Evolutionary conservation across 2,329 filamentous ascomycete genomes (phyloP), one percentile per base, ranked within the genome.

Genomic region (Aspergillaceae sp.): DNA sequence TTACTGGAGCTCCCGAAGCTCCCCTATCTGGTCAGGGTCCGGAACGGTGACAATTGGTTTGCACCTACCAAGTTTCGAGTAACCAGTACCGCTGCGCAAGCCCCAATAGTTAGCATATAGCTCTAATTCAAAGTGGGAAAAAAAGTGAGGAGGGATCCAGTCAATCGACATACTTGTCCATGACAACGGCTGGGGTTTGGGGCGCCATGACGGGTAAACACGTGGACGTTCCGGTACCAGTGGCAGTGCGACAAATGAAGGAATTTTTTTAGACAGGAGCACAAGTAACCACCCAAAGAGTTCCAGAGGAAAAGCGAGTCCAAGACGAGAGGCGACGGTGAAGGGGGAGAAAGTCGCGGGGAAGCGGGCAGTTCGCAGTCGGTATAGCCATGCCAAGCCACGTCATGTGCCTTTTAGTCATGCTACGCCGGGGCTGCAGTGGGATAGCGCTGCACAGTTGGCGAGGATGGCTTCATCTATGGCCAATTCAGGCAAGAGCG

Each of bases 181-280:
- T 98, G 88, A 98, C 92, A 96, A 98, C 92, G 87, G 92, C 92
- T 63, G 92, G 92, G 68, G 92, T 97, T 82, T 97, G 91, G 75
- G 86, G 86, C 67, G 92, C 91, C 92, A 98, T 98, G 53, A 61
- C 67, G 62, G 50, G 49, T 48, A 29, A 44, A 40, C 43, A 32
- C 32, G 11, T 34, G 42, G 27, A 28, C n/a, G 10, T 9, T 42
- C 19, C 26, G 36, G 36, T 9, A 42, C 41, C 41, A 42, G 41
- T 10, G 29, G 40, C 11, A 28, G 27, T 36, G 30, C 41, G 26
- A 27, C 30, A 37, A 33, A 34, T 40, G 5, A 27, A 36, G 29
- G 9, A 41, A 47, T 19, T 19, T 19, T 19, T 19, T 19, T 19
- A 19, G 19, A 19, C 19, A 19, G 19, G 1, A 19, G 19, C 19